These are phyloP conservation scores for Geotrichum fermentans DNA, from an alignment of 1,139 yeast genomes.

Conservation along the genomic window DNA sequence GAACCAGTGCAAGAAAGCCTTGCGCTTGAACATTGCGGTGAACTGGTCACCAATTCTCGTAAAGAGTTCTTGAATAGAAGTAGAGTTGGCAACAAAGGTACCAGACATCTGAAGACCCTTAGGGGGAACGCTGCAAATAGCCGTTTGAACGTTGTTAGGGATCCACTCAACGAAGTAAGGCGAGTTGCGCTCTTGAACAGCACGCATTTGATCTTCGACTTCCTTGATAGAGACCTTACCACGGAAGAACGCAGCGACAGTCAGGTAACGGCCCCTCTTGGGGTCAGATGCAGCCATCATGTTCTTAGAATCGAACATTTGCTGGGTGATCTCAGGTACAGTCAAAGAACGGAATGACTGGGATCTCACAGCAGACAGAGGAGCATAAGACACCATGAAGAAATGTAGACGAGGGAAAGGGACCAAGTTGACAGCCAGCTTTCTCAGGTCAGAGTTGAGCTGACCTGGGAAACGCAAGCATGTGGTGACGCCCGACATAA, in stretches of 20 bases:
- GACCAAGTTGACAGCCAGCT: constrained; percentile 85
- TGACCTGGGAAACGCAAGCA: constrained; percentile 93
- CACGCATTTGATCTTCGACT: constrained; percentile 89
- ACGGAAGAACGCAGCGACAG: constrained; percentile 92
- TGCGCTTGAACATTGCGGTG: constrained; percentile 86
- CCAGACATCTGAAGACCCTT: constrained; percentile 83
- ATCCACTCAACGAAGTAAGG: constrained; percentile 92
- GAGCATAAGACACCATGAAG: constrained; percentile 93
- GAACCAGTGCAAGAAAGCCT: constrained; percentile 95
- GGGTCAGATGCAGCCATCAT: constrained; percentile 97
- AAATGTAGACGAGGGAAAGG: constrained; percentile 94
- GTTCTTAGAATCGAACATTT: constrained; percentile 83
- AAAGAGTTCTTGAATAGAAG: constrained; percentile 86
- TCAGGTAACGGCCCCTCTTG: constrained; percentile 80
- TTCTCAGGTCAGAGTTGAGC: constrained; percentile 84
- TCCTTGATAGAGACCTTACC: constrained; percentile 89
- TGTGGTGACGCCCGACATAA: constrained; percentile 87
- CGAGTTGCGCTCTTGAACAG: constrained; percentile 75
- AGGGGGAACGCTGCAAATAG: constrained; percentile 88
- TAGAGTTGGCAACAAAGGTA: constrained; percentile 86
- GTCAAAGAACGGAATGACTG: constrained; percentile 77
- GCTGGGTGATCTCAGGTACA: constrained; percentile 89
- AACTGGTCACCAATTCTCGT: constrained; percentile 87
- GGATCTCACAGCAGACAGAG: constrained; percentile 67
- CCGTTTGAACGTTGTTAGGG: constrained; percentile 93